Conservation (phyloP, 345 rosid species). For the Citrus medica region DNA sequence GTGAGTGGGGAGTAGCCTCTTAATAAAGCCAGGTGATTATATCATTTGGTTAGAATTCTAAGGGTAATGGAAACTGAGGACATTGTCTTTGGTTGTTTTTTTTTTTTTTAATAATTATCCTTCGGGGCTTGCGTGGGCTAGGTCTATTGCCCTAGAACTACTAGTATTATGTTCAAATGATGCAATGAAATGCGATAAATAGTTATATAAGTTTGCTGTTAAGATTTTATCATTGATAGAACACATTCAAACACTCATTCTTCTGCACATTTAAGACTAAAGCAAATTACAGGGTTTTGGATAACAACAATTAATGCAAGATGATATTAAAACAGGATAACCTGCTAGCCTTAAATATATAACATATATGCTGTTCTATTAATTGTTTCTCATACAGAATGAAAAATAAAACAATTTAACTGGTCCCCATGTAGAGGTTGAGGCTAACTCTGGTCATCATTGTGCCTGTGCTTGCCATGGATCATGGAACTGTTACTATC, state of each 20-base stretch:
- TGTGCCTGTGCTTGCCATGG: conserved; percentile 56
- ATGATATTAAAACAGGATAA: not conserved
- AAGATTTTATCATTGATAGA: not conserved
- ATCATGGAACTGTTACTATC: conserved; percentile 79
- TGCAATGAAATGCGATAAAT: conserved; percentile 7
- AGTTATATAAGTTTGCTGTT: not conserved
- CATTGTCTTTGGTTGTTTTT: conserved; percentile 24
- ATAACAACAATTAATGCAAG: not conserved
- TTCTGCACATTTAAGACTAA: not conserved
- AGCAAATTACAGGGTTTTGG: not conserved
- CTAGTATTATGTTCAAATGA: conserved; percentile 7
- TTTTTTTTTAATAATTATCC: not conserved
- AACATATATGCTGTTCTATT: conserved; percentile 25
- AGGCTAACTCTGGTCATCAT: conserved; percentile 39
- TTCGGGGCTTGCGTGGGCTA: conserved; percentile 4
- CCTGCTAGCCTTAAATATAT: conserved; percentile 21
- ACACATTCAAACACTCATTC: not conserved
- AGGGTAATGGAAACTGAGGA: conserved; percentile 46
- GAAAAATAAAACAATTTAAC: conserved; percentile 14
- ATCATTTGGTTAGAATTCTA: conserved; percentile 25
- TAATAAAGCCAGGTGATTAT: conserved; percentile 7
- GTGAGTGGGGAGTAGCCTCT: not conserved
- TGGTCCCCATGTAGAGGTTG: conserved; percentile 52
- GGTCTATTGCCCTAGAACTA: conserved; percentile 47
- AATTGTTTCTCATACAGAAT: too few species aligned